phyloP scores from a whole-genome alignment of 139 green algal species.

The Limnomonas spitsbergensis region DNA sequence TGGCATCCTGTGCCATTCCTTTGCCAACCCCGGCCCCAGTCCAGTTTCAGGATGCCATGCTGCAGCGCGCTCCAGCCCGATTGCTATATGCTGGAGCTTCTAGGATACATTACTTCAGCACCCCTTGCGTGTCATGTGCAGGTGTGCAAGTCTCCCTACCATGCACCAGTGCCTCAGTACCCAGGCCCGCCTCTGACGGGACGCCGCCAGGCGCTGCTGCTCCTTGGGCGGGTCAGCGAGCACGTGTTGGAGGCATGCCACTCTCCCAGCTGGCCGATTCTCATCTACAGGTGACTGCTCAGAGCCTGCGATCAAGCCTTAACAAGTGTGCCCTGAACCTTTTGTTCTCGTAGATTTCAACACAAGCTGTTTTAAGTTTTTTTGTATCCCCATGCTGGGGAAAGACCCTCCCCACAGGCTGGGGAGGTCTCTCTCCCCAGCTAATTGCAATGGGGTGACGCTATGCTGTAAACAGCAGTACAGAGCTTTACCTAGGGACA shows the following conservation, averaged over 20 bases:
- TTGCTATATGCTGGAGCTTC: too few relatives aligned
- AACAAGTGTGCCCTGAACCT: background rate
- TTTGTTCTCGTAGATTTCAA: background rate
- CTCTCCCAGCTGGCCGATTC: background rate
- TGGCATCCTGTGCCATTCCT: too few relatives aligned
- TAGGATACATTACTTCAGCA: too few relatives aligned
- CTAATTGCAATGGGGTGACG: background rate
- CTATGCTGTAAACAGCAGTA: background rate
- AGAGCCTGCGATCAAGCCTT: background rate
- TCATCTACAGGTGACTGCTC: background rate
- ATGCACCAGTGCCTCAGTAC: background rate
- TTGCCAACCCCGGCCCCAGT: too few relatives aligned
- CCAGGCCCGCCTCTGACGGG: background rate
- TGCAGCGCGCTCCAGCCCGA: too few relatives aligned
- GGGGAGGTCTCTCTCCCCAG: background rate
- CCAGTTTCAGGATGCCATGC: too few relatives aligned
- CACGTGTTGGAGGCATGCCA: background rate
- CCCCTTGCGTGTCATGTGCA: too few relatives aligned
- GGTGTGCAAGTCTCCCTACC: background rate
- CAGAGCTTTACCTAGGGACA: background rate
- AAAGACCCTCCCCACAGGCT: background rate
- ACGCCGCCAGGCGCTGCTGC: background rate
- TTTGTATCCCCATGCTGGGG: too few relatives aligned
- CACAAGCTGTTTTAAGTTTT: background rate
- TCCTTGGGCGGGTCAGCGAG: background rate